These are phyloP conservation scores for Lantana camara DNA, from an alignment of 257 asterid genomes.

Conservation along the genomic window DNA sequence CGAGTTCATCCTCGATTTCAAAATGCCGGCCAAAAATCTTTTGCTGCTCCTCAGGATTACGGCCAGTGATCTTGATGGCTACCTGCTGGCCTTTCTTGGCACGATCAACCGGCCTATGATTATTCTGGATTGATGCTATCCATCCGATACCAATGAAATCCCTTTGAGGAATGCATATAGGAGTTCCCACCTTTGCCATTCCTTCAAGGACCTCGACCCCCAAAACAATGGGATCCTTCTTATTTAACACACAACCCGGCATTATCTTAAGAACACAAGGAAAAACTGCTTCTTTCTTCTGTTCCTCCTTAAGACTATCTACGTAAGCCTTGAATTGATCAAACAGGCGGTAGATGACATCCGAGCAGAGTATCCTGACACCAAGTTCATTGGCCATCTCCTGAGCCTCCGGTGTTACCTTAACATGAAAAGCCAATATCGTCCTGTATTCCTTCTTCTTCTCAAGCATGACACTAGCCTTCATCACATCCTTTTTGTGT, in stretches of 20 bases:
- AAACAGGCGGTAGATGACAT: too few species aligned
- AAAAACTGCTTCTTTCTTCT: slow-evolving; percentile 90
- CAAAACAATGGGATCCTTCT: slow-evolving; percentile 95
- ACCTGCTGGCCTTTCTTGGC: slow-evolving; percentile 92
- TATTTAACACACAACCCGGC: slow-evolving; percentile 80
- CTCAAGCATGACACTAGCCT: too few species aligned
- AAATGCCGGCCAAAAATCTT: slow-evolving; percentile 96
- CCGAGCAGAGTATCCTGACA: too few species aligned
- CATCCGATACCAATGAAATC: slow-evolving; percentile 89
- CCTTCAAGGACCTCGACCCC: slow-evolving; percentile 93
- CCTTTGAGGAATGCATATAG: slow-evolving; percentile 76
- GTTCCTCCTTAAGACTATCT: slow-evolving; percentile 90
- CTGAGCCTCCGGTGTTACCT: too few species aligned
- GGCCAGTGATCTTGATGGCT: slow-evolving; percentile 91
- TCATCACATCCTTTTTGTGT: too few species aligned
- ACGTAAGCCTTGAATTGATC: slow-evolving; percentile 96
- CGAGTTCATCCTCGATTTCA: slow-evolving; percentile 91
- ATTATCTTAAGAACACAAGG: slow-evolving; percentile 92
- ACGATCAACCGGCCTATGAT: slow-evolving; percentile 82
- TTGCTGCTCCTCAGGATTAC: slow-evolving; percentile 87
- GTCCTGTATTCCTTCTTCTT: too few species aligned
- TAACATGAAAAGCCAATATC: too few species aligned
- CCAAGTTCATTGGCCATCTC: too few species aligned
- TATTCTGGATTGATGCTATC: slow-evolving; percentile 86
- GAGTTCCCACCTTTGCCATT: slow-evolving; percentile 89